Base-by-base conservation (phyloP, 768 basidiomycete genomes). In the Psilocybe cubensis region DNA sequence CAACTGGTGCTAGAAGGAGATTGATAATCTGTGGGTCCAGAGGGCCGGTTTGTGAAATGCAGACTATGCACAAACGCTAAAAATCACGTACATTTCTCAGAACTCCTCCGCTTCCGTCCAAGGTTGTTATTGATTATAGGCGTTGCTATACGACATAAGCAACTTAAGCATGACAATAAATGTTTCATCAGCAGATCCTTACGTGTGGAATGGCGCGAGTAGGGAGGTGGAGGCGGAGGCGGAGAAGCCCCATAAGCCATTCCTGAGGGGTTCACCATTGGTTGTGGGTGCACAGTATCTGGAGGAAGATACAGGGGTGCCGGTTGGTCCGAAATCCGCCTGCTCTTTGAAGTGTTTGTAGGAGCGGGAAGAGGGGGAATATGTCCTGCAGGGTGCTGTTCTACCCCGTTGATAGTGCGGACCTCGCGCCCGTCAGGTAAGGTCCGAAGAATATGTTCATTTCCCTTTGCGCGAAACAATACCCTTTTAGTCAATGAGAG, bases 341-440 rank as follows among this genome's bases (percentile, higher is more conserved):
- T 63, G 49, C 23, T 52, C 46, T 61, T 57, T 10, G 61, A 51
- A 11, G 57, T 9, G n/a, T 51, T 38, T 49, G 59, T 53, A 61
- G 52, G 43, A 59, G 60, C 50, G 58, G 33, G 61, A 44, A 48
- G 42, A 3, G 45, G 45, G 18, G 46, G 46, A 9, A 77, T 54
- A 59, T 71, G 68, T 3, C 70, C 72, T 45, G 66, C 70, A 48
- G 68, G 29, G 23, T 69, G 62, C 58, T 83, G 82, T 54, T 83
- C 80, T 17, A 88, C 69, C 10, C 91, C 91, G 56, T 93, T 91
- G 63, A 93, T 75, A 14, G 83, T 87, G 64, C 79, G 78, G 2
- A 84, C 73, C 65, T 89, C 79, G 41, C 82, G 81, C 8, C 91
- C 91, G 53, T 92, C 88, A 4, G 86, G 82, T 54, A 80, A 82